A percentile compares a stretch with the other conserved stretches of the same genome.
phyloP scores from a whole-genome alignment of 2,329 filamentous ascomycete genomes.

The Thermoascus crustaceus region DNA sequence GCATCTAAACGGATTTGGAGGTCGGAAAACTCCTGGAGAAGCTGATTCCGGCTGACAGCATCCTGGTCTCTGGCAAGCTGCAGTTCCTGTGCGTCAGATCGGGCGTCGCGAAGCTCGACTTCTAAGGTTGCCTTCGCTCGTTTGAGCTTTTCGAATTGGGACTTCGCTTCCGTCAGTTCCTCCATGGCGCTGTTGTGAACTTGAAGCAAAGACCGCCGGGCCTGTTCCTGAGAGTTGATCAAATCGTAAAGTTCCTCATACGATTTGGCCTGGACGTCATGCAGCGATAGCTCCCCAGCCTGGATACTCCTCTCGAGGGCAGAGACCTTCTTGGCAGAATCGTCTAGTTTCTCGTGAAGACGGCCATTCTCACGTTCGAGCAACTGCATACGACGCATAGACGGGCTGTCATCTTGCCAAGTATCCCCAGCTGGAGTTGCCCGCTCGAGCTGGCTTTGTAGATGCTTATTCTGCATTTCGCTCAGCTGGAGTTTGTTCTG shows the following conservation, averaged over 20 bases:
- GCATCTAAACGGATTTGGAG: slow-evolving; percentile 87
- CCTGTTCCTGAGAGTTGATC: slow-evolving; percentile 87
- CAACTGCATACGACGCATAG: slow-evolving; percentile 73
- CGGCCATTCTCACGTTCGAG: slow-evolving; percentile 86
- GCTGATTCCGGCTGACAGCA: slow-evolving; percentile 73
- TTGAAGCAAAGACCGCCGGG: slow-evolving; percentile 69
- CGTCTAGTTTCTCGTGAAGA: slow-evolving; percentile 88
- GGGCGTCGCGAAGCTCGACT: slow-evolving; percentile 76
- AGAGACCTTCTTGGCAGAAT: slow-evolving; percentile 87
- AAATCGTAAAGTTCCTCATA: slow-evolving; percentile 91
- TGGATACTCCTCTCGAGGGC: slow-evolving; percentile 78
- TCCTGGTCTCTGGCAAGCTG: slow-evolving; percentile 74
- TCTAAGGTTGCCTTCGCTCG: slow-evolving; percentile 72
- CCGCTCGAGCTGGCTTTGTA: slow-evolving; percentile 78
- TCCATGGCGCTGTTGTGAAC: slow-evolving; percentile 77
- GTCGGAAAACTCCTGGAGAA: slow-evolving; percentile 87
- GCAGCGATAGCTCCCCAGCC: slow-evolving; percentile 76
- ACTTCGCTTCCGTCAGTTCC: slow-evolving; percentile 79
- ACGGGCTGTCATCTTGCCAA: slow-evolving; percentile 67
- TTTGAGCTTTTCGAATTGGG: slow-evolving; percentile 77
- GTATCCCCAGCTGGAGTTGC: slow-evolving; percentile 53
- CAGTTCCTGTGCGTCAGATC: slow-evolving; percentile 76
- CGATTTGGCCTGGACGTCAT: slow-evolving; percentile 85
- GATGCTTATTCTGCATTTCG: slow-evolving; percentile 90
- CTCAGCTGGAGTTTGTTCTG: slow-evolving; percentile 91